A percentile compares a stretch with the other conserved stretches of the same genome.
These are phyloP conservation scores for Tuber melanosporum DNA, from an alignment of 495 filamentous ascomycete genomes.

Conservation along the genomic window DNA sequence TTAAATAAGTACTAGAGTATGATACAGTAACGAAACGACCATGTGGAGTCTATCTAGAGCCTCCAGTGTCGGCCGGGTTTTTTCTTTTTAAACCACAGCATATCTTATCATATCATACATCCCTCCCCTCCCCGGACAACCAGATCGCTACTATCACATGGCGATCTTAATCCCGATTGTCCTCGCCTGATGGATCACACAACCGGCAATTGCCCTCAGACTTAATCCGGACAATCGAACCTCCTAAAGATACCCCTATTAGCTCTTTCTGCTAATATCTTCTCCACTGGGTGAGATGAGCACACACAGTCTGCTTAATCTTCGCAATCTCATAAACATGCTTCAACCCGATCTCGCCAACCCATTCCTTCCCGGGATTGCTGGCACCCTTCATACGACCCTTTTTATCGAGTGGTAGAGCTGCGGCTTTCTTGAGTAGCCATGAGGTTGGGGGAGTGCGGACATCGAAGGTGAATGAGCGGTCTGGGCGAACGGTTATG, in stretches of 20 bases:
- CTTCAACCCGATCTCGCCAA: constrained; percentile 82
- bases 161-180: constrained; percentile 79
- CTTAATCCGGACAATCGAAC: constrained; percentile 70
- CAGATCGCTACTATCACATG: constrained; percentile 46
- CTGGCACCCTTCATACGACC: constrained; percentile 70
- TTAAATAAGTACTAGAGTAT: background rate
- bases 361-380: constrained; percentile 67
- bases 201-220: constrained; percentile 74
- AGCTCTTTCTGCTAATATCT: background rate
- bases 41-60: background rate
- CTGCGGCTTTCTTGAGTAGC: constrained; percentile 77
- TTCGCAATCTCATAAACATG: constrained; percentile 97
- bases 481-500: constrained; percentile 87
- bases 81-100: background rate
- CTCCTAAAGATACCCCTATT: constrained; percentile 49
- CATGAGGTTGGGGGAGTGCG: constrained; percentile 88
- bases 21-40: background rate
- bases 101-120: background rate
- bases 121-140: background rate
- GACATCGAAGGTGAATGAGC: constrained; percentile 86
- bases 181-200: constrained; percentile 78
- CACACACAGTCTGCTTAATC: constrained; percentile 64
- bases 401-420: constrained; percentile 63
- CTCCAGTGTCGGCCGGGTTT: background rate
- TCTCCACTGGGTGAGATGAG: background rate